These are phyloP conservation scores for Bjerkandera adusta DNA, from an alignment of 1,284 basidiomycete species.

Conservation along the genomic window DNA sequence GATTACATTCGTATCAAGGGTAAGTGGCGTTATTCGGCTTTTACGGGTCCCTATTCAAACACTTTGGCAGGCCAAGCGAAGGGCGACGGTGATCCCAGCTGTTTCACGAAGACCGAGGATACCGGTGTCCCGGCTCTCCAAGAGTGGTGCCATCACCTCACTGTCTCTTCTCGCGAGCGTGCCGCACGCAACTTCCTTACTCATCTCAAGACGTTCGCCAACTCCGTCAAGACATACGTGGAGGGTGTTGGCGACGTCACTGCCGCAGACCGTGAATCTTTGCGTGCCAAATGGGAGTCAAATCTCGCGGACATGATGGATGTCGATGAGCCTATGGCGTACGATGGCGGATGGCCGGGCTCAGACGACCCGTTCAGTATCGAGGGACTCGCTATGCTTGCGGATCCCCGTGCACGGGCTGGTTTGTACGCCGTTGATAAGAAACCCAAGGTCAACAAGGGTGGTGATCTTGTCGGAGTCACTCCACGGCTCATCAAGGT, in stretches of 20 bases:
- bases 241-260: slow-evolving; percentile 50
- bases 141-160: slow-evolving; percentile 56
- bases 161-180: slow-evolving; percentile 51
- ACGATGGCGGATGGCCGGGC: slow-evolving; percentile 15
- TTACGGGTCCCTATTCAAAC: slow-evolving; percentile 11
- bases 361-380: slow-evolving; percentile 31
- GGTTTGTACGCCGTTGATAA: slow-evolving; percentile 36
- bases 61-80: slow-evolving; percentile 44
- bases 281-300: slow-evolving; percentile 57
- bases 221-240: slow-evolving; percentile 46
- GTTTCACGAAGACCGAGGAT: slow-evolving; percentile 52
- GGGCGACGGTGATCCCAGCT: slow-evolving; percentile 55
- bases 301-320: slow-evolving; percentile 16
- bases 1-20: slow-evolving; percentile 58
- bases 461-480: slow-evolving; percentile 43
- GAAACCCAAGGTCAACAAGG: slow-evolving; percentile 39
- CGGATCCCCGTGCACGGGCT: slow-evolving; percentile 9
- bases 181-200: slow-evolving; percentile 45
- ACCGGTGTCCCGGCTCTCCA: slow-evolving; percentile 57
- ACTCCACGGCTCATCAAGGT: slow-evolving; percentile 45
- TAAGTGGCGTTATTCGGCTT: slow-evolving; percentile 20
- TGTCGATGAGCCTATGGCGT: slow-evolving; percentile 20
- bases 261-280: slow-evolving; percentile 41
- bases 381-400: slow-evolving; percentile 29
- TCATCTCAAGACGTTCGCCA: slow-evolving; percentile 48